Evolutionary conservation across 345 rosid genomes (phyloP).

Genomic region (Durio zibethinus): DNA sequence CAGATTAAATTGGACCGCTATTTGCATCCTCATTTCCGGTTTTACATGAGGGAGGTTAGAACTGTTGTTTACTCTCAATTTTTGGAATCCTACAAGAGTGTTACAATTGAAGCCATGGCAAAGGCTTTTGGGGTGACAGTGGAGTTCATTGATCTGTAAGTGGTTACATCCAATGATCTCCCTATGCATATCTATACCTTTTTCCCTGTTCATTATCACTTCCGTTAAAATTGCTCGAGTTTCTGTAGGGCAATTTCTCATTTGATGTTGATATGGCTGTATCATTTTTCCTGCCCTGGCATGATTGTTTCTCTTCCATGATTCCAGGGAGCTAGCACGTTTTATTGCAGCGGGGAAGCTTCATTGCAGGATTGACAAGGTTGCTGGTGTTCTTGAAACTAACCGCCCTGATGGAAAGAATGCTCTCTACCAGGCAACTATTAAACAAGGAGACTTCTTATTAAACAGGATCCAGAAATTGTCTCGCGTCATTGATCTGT

Average conservation of each 20-base stretch:
- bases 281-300: background rate
- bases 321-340: conserved; percentile 84
- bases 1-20: conserved; percentile 88
- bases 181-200: background rate
- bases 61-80: conserved; percentile 93
- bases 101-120: conserved; percentile 96
- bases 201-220: background rate
- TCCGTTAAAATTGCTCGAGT: background rate
- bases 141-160: conserved; percentile 96
- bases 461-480: conserved; percentile 96
- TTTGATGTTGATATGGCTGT: background rate
- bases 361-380: conserved; percentile 99
- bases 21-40: conserved; percentile 90
- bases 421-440: conserved; percentile 92
- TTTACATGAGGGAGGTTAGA: conserved; percentile 97
- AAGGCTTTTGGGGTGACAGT: conserved; percentile 92
- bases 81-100: conserved; percentile 95
- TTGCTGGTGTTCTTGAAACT: conserved; percentile 96
- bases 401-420: conserved; percentile 97
- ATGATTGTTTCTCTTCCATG: background rate
- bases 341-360: conserved; percentile 98
- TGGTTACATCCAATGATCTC: conserved; percentile 11
- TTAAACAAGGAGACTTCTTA: conserved; percentile 98
- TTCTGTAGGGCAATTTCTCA: background rate
- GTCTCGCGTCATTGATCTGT: conserved; percentile 91